phyloP scores from a whole-genome alignment of 352 stramenopile genomes.

The Phytophthora pisi region DNA sequence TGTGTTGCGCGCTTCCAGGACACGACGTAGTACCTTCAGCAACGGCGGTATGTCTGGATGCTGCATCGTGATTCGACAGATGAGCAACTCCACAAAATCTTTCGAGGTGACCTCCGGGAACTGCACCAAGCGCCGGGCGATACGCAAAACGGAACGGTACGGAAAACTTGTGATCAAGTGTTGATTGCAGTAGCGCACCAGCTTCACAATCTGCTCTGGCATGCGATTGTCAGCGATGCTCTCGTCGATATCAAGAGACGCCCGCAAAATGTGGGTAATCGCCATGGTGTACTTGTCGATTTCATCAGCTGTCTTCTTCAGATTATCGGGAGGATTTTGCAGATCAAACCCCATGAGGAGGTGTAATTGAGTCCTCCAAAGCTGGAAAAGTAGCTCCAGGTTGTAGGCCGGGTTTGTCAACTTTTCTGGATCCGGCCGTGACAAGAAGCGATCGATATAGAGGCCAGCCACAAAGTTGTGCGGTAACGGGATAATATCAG shows the following conservation, averaged over 20 bases:
- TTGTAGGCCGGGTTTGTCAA: slow-evolving; percentile 83
- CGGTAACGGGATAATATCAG: slow-evolving; percentile 64
- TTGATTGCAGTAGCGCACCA: slow-evolving; percentile 78
- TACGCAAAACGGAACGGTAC: slow-evolving; percentile 67
- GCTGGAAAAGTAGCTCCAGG: slow-evolving; percentile 74
- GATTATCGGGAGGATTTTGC: slow-evolving; percentile 56
- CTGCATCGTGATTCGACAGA: slow-evolving; percentile 72
- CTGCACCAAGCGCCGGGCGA: slow-evolving; percentile 68
- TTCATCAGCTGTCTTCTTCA: slow-evolving; percentile 55
- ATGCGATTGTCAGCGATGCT: slow-evolving; percentile 71
- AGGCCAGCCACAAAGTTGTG: slow-evolving; percentile 76
- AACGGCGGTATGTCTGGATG: slow-evolving; percentile 73
- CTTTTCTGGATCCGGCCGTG: slow-evolving; percentile 68
- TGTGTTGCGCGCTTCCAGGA: slow-evolving; percentile 64
- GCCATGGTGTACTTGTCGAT: slow-evolving; percentile 77
- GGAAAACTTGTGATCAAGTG: slow-evolving; percentile 72
- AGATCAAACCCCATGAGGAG: slow-evolving; percentile 66
- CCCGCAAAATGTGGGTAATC: slow-evolving; percentile 71
- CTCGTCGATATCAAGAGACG: slow-evolving; percentile 71
- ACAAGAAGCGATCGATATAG: slow-evolving; percentile 79
- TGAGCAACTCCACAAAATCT: slow-evolving; percentile 76
- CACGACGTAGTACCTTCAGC: slow-evolving; percentile 74
- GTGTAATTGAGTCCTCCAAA: slow-evolving; percentile 69
- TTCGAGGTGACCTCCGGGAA: slow-evolving; percentile 70
- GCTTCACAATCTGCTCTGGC: slow-evolving; percentile 74